Evolutionary conservation across 208 protist species (phyloP).

Genomic region (Crithidia sp.): DNA sequence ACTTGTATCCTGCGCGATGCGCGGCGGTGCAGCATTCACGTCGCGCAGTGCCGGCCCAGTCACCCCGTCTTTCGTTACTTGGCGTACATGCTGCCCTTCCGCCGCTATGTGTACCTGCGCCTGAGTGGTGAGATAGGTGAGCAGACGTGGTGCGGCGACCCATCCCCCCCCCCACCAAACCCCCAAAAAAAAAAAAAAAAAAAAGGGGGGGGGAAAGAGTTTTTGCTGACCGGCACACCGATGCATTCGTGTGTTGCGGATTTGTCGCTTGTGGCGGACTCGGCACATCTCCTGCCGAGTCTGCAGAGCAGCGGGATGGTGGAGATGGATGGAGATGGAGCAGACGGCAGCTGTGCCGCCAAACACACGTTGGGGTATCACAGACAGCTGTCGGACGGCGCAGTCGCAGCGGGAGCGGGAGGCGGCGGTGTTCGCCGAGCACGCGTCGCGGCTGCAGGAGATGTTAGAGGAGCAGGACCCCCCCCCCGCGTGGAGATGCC

Average conservation of each 20-base stretch:
- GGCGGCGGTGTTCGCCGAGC: conserved; percentile 17
- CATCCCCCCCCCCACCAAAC: too few species aligned
- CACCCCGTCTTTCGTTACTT: conserved; percentile 74
- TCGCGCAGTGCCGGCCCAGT: conserved; percentile 50
- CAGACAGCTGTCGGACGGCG: not conserved
- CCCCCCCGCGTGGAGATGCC: too few species aligned
- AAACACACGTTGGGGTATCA: conserved; percentile 5
- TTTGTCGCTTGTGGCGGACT: too few species aligned
- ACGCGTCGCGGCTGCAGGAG: conserved; percentile 27
- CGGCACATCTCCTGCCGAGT: too few species aligned
- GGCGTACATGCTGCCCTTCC: conserved; percentile 72
- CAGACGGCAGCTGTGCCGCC: not conserved
- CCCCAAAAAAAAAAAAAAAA: too few species aligned
- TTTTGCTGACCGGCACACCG: too few species aligned
- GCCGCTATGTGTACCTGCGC: conserved; percentile 50
- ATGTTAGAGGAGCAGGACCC: conserved; percentile 47
- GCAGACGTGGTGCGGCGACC: too few species aligned
- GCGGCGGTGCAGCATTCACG: conserved; percentile 59
- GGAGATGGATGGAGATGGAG: not conserved
- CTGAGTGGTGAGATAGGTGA: too few species aligned
- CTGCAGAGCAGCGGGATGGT: not conserved
- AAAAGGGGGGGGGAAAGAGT: too few species aligned
- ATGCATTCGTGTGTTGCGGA: too few species aligned
- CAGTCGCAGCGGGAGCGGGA: conserved; percentile 26
- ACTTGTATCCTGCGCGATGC: conserved; percentile 74